These are phyloP conservation scores for Tetrapisispora pingtungensis DNA, from an alignment of 805 yeast genomes.

Conservation along the genomic window DNA sequence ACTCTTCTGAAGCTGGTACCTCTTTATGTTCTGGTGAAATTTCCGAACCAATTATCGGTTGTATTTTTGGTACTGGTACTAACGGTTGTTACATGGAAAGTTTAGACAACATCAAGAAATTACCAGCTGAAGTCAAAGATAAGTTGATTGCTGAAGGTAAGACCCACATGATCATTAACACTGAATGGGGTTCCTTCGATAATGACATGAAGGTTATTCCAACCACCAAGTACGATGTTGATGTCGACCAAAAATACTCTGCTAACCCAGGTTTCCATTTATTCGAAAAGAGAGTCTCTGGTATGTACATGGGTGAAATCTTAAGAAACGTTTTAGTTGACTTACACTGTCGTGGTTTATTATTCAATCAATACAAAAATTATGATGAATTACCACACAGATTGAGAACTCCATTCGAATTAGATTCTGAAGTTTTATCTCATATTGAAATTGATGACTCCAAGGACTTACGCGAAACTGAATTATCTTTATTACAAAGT, in stretches of 20 bases:
- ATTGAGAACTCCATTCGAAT: conserved; percentile 63
- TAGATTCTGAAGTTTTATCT: conserved; percentile 78
- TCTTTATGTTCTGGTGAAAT: conserved; percentile 43
- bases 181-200: conserved; percentile 98
- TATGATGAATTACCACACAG: conserved; percentile 43
- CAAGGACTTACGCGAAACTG: conserved; percentile 58
- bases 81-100: conserved; percentile 90
- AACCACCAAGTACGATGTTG: conserved; percentile 62
- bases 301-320: conserved; percentile 89
- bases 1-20: conserved; percentile 43
- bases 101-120: conserved; percentile 61
- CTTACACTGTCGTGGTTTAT: conserved; percentile 44
- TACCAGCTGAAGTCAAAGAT: conserved; percentile 39
- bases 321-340: conserved; percentile 67
- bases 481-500: conserved; percentile 52
- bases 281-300: conserved; percentile 87
- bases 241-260: conserved; percentile 55
- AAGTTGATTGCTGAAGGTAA: conserved; percentile 36
- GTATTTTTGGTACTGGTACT: conserved; percentile 95
- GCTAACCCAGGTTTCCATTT: conserved; percentile 81
- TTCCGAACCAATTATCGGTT: conserved; percentile 74
- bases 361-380: conserved; percentile 45
- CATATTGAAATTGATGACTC: conserved; percentile 79
- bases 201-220: conserved; percentile 70
- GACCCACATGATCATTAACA: conserved; percentile 76